These are phyloP conservation scores for Alternaria angustiovoidea DNA, from an alignment of 2,329 filamentous ascomycete species.

Conservation along the genomic window DNA sequence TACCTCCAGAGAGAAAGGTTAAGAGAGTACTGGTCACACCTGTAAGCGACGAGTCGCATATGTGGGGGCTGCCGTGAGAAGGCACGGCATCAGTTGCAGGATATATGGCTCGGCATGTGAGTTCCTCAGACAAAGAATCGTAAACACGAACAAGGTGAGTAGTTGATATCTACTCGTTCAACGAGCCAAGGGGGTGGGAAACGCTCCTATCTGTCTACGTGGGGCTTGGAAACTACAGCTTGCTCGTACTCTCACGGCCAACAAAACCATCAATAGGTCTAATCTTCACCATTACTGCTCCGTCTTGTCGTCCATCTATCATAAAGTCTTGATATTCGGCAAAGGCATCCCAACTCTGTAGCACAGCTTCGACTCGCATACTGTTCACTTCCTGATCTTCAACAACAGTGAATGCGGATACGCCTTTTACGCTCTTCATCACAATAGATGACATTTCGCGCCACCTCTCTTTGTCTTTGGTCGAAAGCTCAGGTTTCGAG, in stretches of 20 bases:
- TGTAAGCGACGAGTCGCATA: constrained; percentile 5
- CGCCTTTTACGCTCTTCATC: constrained; percentile 9
- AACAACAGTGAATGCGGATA: constrained; percentile 14
- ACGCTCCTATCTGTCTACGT: too few species aligned
- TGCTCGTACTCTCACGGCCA: constrained; percentile 20
- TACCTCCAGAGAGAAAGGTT: constrained; percentile 14
- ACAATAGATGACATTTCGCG: constrained; percentile 11
- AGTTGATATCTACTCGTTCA: too few species aligned
- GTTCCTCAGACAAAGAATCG: constrained; percentile 14
- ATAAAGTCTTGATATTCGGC: constrained; percentile 22
- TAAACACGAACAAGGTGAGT: not conserved
- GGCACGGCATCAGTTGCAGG: not conserved
- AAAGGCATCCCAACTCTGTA: constrained; percentile 10
- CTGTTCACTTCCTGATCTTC: constrained; percentile 22
- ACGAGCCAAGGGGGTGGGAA: not conserved
- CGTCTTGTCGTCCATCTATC: constrained; percentile 5
- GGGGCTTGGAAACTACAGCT: constrained; percentile 7
- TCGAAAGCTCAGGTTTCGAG: constrained; percentile 14
- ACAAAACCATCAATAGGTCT: constrained; percentile 29
- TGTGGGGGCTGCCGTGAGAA: not conserved
- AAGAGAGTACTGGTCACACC: constrained; percentile 22
- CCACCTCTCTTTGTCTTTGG: constrained; percentile 16
- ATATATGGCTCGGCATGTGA: constrained; percentile 26
- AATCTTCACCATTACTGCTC: constrained; percentile 21
- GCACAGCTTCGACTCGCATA: constrained; percentile 20